Base-by-base conservation (phyloP, 1,284 basidiomycete species). In the Sparassis latifolia region DNA sequence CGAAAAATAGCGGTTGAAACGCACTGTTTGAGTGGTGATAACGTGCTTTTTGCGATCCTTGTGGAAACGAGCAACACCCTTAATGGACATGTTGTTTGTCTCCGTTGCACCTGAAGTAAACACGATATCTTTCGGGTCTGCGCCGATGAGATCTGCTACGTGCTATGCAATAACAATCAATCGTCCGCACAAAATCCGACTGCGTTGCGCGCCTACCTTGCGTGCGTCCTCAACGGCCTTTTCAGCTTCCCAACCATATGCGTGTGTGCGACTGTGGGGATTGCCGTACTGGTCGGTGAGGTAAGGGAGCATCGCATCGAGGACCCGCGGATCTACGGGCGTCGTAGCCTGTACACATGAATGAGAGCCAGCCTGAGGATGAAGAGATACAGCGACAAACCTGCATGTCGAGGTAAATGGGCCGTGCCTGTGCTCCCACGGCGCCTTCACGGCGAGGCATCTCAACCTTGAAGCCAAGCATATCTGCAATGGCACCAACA, bases 81-180 rank as follows among this genome's bases (percentile, higher is more conserved):
- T 99, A 70, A 99, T 89, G 42, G 89, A 77, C 92, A 98, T 95
- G 66, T 99, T 99, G 69, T 99, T 99, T 43, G 88, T 88, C 73
- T 99, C 97, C 4, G 97, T 99, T 7, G 97, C 97, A 42, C 97
- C 97, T 32, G 93, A 97, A 9, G 97, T 99, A 73, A 99, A 98
- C 44, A 99, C 80, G 52, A 99, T 86, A 69, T 99, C 97, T 72
- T 99, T 99, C 31, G 88, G 67, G 55, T 97, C 92, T 6, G 97
- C 97, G 41, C 93, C 92, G 66, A 99, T 91, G 47, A 99, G 77
- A 62, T 86, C 82, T 27, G 96, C 96, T 39, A 99, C 76, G 65
- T 97, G 78, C 86, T 94, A 60, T 4, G 45, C 47, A 41, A 42
- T 51, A 28, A 40, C 4, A 33, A 20, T 51, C 9, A 46, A 39